Percentiles rank a stretch among this genome's conserved stretches.
phyloP scores from a whole-genome alignment of 2,329 filamentous ascomycete genomes.

The Cephalotrichum gorgonifer region DNA sequence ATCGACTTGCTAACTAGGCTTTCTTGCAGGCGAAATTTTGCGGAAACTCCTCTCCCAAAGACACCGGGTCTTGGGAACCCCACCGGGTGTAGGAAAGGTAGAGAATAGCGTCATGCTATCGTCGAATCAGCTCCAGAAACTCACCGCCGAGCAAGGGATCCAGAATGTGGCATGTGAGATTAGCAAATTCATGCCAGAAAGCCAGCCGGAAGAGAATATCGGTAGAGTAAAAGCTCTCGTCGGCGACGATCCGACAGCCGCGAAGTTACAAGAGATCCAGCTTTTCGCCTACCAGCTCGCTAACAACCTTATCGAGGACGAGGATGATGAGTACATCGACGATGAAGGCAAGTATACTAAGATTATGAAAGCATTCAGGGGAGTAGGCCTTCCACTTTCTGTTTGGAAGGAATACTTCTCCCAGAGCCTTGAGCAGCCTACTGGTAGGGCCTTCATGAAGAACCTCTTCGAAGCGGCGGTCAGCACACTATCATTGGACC shows the following conservation, averaged over 20 bases:
- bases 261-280: neutral
- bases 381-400: neutral
- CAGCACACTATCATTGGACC: neutral
- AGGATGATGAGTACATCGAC: neutral
- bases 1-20: no score
- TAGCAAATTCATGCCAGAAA: neutral
- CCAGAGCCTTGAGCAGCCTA: neutral
- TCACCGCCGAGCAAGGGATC: neutral
- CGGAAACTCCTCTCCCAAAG: no score
- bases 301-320: neutral
- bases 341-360: constrained; percentile 1
- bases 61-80: no score
- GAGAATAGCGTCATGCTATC: neutral
- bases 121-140: neutral
- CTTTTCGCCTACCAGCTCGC: constrained; percentile 1
- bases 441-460: neutral
- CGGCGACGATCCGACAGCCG: neutral
- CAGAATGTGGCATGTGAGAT: neutral
- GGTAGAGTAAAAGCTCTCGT: neutral
- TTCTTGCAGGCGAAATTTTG: no score
- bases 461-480: neutral
- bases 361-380: neutral
- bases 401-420: neutral
- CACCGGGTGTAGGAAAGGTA: neutral
- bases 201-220: neutral